Base-by-base conservation (phyloP, 2,329 filamentous ascomycete genomes). In the Apiospora pterosperma region DNA sequence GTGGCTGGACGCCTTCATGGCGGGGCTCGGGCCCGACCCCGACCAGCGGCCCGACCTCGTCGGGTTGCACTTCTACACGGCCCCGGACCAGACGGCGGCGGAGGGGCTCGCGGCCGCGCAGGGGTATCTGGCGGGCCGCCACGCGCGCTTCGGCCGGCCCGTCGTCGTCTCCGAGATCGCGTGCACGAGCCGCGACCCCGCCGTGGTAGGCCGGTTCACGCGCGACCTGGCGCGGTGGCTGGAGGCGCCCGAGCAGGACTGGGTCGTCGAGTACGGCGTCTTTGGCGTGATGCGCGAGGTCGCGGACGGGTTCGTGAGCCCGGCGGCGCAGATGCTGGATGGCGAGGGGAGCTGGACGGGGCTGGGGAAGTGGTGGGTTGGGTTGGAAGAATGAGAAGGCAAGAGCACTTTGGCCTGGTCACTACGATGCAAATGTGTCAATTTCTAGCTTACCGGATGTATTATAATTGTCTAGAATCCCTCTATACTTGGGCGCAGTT, bases 1-100 rank as follows among this genome's bases (percentile, higher is more conserved):
- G 44, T 82, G 80, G 80, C 74, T 81, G 59, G 70, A 73, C 8
- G 73, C 76, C 6, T 82, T 79, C 64, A 81, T 82, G 80, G 66
- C 62, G 0, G 19, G 66, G 52, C 75, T 72, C 28, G 70, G 79
- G 34, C 64, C 69, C 8, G 71, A 65, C 8, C 70, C 76, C 61
- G 72, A 67, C 25, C 25, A 52, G 6, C 31, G 25, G 21, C 80
- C 81, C 0, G 79, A 82, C 70, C 80, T 73, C 65, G 68, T 82
- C 19, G 79, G 78, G 3, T 16, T 52, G 14, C 44, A 52, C 25
- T 52, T 52, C 44, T 52, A 52, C 25, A 52, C 44, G 14, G 31
- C 31, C 25, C 44, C 44, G 14, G 25, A 52, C 25, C 44, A 52
- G 44, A n/a, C 25, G 5, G 14, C 25, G 7, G 44, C 19, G 2